Conservation (phyloP, 1,139 yeast genomes). For the Spathaspora sp. region DNA sequence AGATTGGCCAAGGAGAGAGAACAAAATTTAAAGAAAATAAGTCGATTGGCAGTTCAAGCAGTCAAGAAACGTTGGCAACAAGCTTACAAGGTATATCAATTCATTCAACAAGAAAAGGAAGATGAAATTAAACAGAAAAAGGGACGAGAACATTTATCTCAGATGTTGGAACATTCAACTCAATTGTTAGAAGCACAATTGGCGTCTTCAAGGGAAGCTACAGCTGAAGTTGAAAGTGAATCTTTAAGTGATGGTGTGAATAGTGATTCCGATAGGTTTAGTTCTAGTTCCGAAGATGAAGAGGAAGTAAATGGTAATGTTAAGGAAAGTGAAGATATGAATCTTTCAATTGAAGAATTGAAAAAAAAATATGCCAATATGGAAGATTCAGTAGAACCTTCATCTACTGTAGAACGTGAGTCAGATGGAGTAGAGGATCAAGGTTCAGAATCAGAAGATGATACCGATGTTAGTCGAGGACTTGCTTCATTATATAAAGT, state of each 20-base stretch:
- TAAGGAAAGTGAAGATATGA: slow-evolving; percentile 40
- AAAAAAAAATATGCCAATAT: slow-evolving; percentile 61
- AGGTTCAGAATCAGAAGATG: slow-evolving; percentile 23
- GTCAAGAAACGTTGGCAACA: slow-evolving; percentile 89
- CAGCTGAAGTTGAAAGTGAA: slow-evolving; percentile 19
- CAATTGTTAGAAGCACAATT: slow-evolving; percentile 85
- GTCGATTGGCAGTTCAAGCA: slow-evolving; percentile 77
- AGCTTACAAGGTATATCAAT: slow-evolving; percentile 79
- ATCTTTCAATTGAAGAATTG: slow-evolving; percentile 65
- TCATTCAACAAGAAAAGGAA: slow-evolving; percentile 51
- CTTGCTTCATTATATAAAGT: slow-evolving; percentile 32
- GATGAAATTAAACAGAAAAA: slow-evolving; percentile 70
- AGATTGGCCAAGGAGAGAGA: slow-evolving; percentile 71
- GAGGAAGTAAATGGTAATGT: slow-evolving; percentile 6
- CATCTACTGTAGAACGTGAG: slow-evolving; percentile 13
- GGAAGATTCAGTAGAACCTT: slow-evolving; percentile 23
- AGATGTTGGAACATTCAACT: slow-evolving; percentile 89
- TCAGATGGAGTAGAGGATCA: slow-evolving; percentile 13
- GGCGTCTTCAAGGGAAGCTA: slow-evolving; percentile 28
- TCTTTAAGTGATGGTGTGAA: slow-evolving; percentile 13
- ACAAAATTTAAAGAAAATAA: slow-evolving; percentile 62
- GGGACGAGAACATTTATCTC: slow-evolving; percentile 85
- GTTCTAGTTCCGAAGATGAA: slow-evolving; percentile 24
- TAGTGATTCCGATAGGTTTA: slow-evolving; percentile 19
- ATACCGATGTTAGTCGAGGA: slow-evolving; percentile 22